Evolutionary conservation across 2,329 filamentous ascomycete species (phyloP).

Genomic region (Colletotrichum sublineola): DNA sequence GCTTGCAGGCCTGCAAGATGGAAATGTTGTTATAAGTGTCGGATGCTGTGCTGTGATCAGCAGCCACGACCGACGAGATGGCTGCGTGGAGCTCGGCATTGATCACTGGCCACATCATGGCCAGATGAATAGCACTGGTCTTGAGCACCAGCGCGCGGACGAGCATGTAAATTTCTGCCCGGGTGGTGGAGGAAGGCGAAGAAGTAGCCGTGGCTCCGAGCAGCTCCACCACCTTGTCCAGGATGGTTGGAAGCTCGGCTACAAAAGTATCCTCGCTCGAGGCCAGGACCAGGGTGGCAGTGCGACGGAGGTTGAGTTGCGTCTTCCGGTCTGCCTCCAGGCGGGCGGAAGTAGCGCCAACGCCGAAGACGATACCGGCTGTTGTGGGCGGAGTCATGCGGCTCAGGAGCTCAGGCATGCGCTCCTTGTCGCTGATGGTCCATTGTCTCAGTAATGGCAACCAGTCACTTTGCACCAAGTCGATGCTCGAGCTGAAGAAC

Average conservation of each 20-base stretch:
- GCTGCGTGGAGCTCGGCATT: conserved; percentile 87
- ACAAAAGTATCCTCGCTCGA: conserved; percentile 84
- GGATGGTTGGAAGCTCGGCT: conserved; percentile 77
- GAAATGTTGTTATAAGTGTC: conserved; percentile 83
- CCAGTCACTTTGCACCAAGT: conserved; percentile 81
- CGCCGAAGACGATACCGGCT: conserved; percentile 98
- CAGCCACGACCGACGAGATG: conserved; percentile 79
- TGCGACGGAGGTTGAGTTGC: conserved; percentile 87
- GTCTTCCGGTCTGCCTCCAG: conserved; percentile 96
- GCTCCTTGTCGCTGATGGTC: conserved; percentile 88
- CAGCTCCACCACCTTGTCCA: conserved; percentile 90
- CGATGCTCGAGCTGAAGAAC: conserved; percentile 81
- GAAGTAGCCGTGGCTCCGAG: conserved; percentile 86
- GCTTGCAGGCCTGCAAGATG: conserved; percentile 91
- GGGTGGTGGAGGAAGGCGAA: conserved; percentile 89
- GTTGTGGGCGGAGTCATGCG: conserved; percentile 88
- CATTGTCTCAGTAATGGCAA: conserved; percentile 87
- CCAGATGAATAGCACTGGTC: conserved; percentile 82
- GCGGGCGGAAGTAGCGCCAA: conserved; percentile 91
- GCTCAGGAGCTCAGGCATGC: conserved; percentile 82
- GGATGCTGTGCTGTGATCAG: conserved; percentile 71
- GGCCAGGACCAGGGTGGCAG: conserved; percentile 84
- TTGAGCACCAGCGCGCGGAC: conserved; percentile 85
- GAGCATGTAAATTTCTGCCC: conserved; percentile 91
- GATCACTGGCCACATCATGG: conserved; percentile 89